Evolutionary conservation across 2,329 filamentous ascomycete genomes (phyloP), one percentile per base, ranked within the genome.

Genomic region (Cercospora nicotianae): DNA sequence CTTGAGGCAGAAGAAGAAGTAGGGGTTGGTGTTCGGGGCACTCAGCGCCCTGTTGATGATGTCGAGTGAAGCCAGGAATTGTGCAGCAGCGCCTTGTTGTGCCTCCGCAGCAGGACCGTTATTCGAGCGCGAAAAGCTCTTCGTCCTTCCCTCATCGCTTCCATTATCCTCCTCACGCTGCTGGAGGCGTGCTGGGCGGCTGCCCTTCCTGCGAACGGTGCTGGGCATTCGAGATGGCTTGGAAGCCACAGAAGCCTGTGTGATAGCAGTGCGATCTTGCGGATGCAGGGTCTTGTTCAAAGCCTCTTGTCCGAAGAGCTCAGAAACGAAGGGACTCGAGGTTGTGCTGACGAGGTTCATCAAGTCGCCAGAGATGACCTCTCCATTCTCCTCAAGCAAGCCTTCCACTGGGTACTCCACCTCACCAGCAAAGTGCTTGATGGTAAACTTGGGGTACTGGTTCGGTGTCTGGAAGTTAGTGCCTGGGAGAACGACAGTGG

Each of bases 1-100:
- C 81, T 99, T 99, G 71, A 99, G 82, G 76, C 95, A 99, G 80
- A 99, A 97, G 55, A 99, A 87, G 74, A 97, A 98, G 80, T 99
- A 99, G 0, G 91, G 88, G 76, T 99, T 99, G 10, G 93, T 91
- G 76, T 93, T 92, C 3, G 90, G 87, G 2, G 91, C 89, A 2
- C 89, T 91, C 55, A 99, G 84, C 2, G 93, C 94, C 74, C 94
- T 94, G 67, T 90, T 96, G 66, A 99, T 92, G 68, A 95, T 96
- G 72, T 97, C 92, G 28, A 99, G 83, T 0, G 94, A 91, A 0
- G 91, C 89, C 23, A 99, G 83, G 80, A 97, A 99, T 78, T 99
- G 95, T 2, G 91, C 93, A 0, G 95, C 92, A 16, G 94, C 94
- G 59, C 95, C 94, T 78, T 97, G 93, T 62, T 94, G 90, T 1